phyloP scores from a whole-genome alignment of 2,329 filamentous ascomycete genomes.

The Nemania abortiva region DNA sequence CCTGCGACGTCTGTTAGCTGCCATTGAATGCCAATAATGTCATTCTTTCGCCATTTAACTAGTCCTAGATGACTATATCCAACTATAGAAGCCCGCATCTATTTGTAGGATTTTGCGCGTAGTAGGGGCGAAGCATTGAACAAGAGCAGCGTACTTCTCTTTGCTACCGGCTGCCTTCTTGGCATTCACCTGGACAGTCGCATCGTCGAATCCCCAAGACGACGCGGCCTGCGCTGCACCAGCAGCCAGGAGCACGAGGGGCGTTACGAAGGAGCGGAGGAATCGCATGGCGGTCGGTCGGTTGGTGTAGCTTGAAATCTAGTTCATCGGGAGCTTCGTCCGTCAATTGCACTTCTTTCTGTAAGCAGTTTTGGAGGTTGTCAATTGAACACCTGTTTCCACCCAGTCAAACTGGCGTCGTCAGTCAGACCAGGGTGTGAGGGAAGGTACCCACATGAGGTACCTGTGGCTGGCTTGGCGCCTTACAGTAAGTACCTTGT shows the following conservation, averaged over 20 bases:
- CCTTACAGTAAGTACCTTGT: neutral
- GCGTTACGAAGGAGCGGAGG: slow-evolving; percentile 55
- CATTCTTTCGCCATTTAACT: neutral
- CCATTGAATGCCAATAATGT: neutral
- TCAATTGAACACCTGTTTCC: slow-evolving; percentile 43
- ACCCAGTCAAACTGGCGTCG: slow-evolving; percentile 15
- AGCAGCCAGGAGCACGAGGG: slow-evolving; percentile 61
- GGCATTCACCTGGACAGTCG: slow-evolving; percentile 71
- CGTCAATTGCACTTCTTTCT: slow-evolving; percentile 19
- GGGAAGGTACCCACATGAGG: slow-evolving; percentile 27
- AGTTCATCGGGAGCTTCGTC: slow-evolving; percentile 33
- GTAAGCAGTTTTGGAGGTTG: slow-evolving; percentile 22
- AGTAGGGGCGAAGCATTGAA: neutral
- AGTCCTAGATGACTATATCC: neutral
- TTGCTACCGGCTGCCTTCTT: slow-evolving; percentile 74
- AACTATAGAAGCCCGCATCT: neutral
- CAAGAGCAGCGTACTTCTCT: slow-evolving; percentile 69
- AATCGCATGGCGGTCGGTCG: slow-evolving; percentile 55
- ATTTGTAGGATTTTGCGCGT: neutral
- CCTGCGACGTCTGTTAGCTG: slow-evolving; percentile 55
- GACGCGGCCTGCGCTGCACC: slow-evolving; percentile 65
- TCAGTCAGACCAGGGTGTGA: neutral
- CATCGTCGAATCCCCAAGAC: slow-evolving; percentile 81
- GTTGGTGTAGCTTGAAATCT: slow-evolving; percentile 7
- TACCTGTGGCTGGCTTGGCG: slow-evolving; percentile 16